A percentile compares a stretch with the other conserved stretches of the same genome.
phyloP scores from a whole-genome alignment of 345 rosid species.

The Camelina sativa region DNA sequence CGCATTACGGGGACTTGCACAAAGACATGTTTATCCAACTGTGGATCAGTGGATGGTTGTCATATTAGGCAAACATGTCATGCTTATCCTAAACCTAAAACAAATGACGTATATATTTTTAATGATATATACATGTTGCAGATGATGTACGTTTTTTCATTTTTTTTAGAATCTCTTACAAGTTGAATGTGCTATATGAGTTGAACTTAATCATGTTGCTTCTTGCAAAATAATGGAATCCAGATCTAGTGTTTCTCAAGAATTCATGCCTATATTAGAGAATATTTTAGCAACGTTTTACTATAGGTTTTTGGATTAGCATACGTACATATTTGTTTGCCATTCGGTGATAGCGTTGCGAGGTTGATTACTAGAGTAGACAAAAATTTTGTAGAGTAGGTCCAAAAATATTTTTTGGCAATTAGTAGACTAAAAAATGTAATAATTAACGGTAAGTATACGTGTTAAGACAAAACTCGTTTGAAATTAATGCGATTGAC shows the following conservation, averaged over 20 bases:
- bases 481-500: slow-evolving; percentile 11
- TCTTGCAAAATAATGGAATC: neutral
- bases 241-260: neutral
- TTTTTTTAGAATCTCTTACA: neutral
- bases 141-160: neutral
- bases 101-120: neutral
- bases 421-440: neutral
- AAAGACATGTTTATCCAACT: slow-evolving; percentile 1
- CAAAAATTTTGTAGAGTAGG: neutral
- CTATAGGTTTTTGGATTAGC: no score
- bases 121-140: neutral
- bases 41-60: neutral
- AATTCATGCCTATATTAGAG: neutral
- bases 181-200: neutral
- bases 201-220: neutral
- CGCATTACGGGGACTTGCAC: neutral
- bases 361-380: no score
- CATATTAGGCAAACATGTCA: neutral
- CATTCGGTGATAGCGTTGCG: neutral
- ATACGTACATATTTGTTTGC: neutral
- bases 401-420: no score
- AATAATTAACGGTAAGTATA: neutral
- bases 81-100: slow-evolving; percentile 9
- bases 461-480: neutral
- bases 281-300: neutral